Conservation (phyloP, 2,329 filamentous ascomycete genomes). For the Dryadomyces quercus-mongolicae region DNA sequence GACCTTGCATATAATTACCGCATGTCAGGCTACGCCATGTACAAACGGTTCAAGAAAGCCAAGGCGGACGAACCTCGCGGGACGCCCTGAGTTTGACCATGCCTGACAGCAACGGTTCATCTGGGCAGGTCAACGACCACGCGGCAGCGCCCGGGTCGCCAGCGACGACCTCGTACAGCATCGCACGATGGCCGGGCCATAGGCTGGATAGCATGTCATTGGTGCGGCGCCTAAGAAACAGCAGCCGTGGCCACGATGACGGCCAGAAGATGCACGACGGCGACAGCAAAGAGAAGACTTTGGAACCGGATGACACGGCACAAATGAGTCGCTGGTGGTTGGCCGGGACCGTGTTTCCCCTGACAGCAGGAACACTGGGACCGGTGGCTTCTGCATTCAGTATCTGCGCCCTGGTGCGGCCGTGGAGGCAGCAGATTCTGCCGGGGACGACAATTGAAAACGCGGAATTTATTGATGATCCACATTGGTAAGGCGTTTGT, state of each 20-base stretch:
- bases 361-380: constrained; percentile 73
- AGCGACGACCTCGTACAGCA: not conserved
- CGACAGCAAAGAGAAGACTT: not conserved
- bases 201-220: not conserved
- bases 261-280: not conserved
- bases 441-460: constrained; percentile 33
- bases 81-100: no score
- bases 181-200: not conserved
- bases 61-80: no score
- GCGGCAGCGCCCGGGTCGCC: not conserved
- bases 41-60: no score
- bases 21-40: no score
- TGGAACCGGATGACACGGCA: not conserved
- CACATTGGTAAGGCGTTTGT: constrained; percentile 44
- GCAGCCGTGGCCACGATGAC: not conserved
- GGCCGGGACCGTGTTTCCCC: constrained; percentile 54
- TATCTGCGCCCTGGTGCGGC: constrained; percentile 71
- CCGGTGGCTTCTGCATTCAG: constrained; percentile 82
- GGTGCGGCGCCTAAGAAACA: not conserved
- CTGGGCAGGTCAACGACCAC: not conserved
- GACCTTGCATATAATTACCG: no score
- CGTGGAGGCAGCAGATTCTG: constrained; percentile 54
- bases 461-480: constrained; percentile 49
- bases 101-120: no score
- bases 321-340: constrained; percentile 48